Conservation (phyloP, 2,329 filamentous ascomycete genomes). For the Hypocrella siamensis region DNA sequence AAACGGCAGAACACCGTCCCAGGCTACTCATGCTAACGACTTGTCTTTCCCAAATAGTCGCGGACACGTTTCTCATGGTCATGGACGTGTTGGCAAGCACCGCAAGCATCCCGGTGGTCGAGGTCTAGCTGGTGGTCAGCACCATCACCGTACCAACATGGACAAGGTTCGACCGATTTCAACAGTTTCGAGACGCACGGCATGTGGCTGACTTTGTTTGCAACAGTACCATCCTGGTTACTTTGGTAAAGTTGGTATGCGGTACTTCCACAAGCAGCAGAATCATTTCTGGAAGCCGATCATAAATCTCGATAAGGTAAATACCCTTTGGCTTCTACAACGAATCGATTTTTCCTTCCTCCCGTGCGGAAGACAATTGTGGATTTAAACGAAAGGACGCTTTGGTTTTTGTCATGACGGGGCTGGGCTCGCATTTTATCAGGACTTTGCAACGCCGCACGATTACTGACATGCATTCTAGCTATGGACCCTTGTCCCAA, state of each 20-base stretch:
- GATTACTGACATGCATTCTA: constrained; percentile 23
- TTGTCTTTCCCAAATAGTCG: constrained; percentile 40
- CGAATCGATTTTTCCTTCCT: no score
- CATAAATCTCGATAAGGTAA: constrained; percentile 96
- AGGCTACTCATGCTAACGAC: background rate
- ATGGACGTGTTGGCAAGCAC: constrained; percentile 98
- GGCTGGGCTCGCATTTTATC: background rate
- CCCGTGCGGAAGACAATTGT: no score
- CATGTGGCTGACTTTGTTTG: constrained; percentile 1
- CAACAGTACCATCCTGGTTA: constrained; percentile 89
- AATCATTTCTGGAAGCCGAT: constrained; percentile 98
- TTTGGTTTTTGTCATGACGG: background rate
- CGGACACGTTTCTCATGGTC: constrained; percentile 95
- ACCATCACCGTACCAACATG: constrained; percentile 53
- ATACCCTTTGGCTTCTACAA: no score
- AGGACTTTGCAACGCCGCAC: background rate
- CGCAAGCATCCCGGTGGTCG: constrained; percentile 76
- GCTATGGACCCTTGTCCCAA: constrained; percentile 92
- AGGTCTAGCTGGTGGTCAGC: constrained; percentile 95
- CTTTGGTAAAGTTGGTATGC: constrained; percentile 95
- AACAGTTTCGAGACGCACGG: background rate
- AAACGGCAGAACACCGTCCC: background rate
- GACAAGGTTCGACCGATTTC: constrained; percentile 56
- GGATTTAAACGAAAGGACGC: background rate
- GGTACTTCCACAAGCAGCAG: constrained; percentile 90